Conservation (phyloP, 768 basidiomycete species). For the Udeniomyces megalosporus region DNA sequence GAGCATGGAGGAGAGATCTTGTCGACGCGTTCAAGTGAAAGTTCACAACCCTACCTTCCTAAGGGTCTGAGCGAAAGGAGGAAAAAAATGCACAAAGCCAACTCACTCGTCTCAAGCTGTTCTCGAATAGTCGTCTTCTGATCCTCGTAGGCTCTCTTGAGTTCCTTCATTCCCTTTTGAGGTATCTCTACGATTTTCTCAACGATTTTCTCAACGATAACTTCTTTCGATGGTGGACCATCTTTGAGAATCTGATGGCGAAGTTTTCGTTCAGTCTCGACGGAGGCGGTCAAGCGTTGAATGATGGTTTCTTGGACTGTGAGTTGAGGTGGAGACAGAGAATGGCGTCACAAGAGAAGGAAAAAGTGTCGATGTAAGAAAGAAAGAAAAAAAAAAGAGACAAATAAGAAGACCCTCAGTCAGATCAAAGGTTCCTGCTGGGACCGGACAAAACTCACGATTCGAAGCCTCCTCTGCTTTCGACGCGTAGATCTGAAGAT, state of each 20-base stretch:
- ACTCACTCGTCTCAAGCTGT: slow-evolving; percentile 5
- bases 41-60: too few relatives aligned
- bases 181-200: neutral
- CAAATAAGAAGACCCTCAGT: too few relatives aligned
- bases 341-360: too few relatives aligned
- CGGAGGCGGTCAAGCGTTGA: neutral
- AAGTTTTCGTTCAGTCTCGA: slow-evolving; percentile 3
- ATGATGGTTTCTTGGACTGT: slow-evolving; percentile 1
- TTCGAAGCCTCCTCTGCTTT: slow-evolving; percentile 5
- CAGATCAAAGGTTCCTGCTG: too few relatives aligned
- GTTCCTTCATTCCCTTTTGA: neutral
- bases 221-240: neutral
- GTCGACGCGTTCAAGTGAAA: too few relatives aligned
- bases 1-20: neutral
- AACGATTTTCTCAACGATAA: neutral
- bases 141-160: neutral
- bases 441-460: neutral
- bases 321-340: neutral
- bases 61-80: too few relatives aligned
- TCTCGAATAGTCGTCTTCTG: neutral
- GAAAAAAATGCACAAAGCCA: neutral
- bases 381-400: too few relatives aligned
- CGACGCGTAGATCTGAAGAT: neutral
- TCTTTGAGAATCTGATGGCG: neutral
- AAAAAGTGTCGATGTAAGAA: too few relatives aligned